Conservation (phyloP, 352 stramenopile species). For the Globisporangium middletonii region DNA sequence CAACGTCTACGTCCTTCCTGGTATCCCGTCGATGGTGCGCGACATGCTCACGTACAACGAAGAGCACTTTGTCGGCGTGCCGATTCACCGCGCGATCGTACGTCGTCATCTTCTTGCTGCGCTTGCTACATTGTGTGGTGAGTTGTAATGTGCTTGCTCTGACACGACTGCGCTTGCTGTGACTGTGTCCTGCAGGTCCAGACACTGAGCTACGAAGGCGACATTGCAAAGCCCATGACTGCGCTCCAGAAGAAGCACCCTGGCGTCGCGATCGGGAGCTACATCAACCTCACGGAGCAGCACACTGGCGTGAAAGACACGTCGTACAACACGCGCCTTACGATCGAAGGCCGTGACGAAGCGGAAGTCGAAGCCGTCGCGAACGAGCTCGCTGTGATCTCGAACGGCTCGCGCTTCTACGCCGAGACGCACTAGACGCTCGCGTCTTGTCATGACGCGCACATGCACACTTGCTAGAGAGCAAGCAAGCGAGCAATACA, state of each 20-base stretch:
- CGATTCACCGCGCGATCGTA: constrained; percentile 73
- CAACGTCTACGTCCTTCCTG: constrained; percentile 83
- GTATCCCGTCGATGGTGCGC: constrained; percentile 75
- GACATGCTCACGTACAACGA: constrained; percentile 80
- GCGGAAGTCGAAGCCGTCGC: constrained; percentile 50
- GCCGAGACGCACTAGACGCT: neutral
- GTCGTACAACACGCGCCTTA: constrained; percentile 67
- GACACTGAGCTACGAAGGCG: constrained; percentile 60
- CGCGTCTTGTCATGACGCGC: neutral
- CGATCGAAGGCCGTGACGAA: constrained; percentile 49
- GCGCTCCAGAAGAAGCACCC: constrained; percentile 61
- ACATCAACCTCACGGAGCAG: constrained; percentile 72
- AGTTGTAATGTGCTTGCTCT: neutral
- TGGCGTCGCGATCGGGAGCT: constrained; percentile 74
- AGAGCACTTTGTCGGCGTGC: constrained; percentile 70
- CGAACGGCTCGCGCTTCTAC: constrained; percentile 21
- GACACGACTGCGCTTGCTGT: neutral
- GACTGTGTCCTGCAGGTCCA: constrained; percentile 33
- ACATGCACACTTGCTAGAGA: neutral
- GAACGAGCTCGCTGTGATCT: constrained; percentile 25
- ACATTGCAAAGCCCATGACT: constrained; percentile 56
- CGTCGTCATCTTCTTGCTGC: neutral
- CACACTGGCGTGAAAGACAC: constrained; percentile 44
- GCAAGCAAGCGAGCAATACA: neutral
- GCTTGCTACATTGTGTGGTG: neutral